phyloP scores from a whole-genome alignment of 108 stramenopile genomes.

The Fistulifera solaris region DNA sequence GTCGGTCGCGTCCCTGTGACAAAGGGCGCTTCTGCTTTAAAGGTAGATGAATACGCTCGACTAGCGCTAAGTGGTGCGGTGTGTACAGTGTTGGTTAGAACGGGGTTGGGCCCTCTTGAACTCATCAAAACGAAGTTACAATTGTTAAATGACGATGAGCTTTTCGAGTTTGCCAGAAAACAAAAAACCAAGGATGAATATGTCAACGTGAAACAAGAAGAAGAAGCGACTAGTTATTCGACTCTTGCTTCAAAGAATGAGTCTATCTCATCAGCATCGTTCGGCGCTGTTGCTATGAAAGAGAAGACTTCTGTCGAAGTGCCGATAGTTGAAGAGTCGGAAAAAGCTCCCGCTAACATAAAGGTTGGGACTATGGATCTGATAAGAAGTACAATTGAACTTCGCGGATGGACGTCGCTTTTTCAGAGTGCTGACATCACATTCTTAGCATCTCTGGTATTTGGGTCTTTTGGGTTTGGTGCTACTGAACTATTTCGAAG shows the following conservation, averaged over 20 bases:
- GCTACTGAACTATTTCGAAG: conserved; percentile 86
- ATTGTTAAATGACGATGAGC: conserved; percentile 66
- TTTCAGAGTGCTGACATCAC: conserved; percentile 89
- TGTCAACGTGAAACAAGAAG: background rate
- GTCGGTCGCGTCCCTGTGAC: conserved; percentile 69
- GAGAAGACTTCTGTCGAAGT: conserved; percentile 10
- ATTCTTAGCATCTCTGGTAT: conserved; percentile 72
- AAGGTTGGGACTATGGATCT: conserved; percentile 47
- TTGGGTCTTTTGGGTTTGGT: conserved; percentile 84
- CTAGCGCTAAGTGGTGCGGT: conserved; percentile 72
- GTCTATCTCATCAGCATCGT: background rate
- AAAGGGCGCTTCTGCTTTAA: conserved; percentile 55
- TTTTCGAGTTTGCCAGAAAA: conserved; percentile 32
- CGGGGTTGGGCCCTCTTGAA: conserved; percentile 77
- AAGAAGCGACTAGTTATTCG: background rate
- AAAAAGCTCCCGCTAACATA: conserved; percentile 3
- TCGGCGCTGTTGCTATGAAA: background rate
- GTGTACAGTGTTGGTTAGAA: conserved; percentile 76
- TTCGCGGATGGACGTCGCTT: conserved; percentile 54
- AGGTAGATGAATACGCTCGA: conserved; percentile 54
- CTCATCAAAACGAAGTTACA: conserved; percentile 85
- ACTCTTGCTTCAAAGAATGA: background rate
- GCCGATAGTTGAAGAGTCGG: conserved; percentile 2
- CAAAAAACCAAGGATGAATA: background rate
- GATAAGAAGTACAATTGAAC: conserved; percentile 41